Evolutionary conservation across 1,284 basidiomycete species (phyloP).

Genomic region (Marasmius tenuissimus): DNA sequence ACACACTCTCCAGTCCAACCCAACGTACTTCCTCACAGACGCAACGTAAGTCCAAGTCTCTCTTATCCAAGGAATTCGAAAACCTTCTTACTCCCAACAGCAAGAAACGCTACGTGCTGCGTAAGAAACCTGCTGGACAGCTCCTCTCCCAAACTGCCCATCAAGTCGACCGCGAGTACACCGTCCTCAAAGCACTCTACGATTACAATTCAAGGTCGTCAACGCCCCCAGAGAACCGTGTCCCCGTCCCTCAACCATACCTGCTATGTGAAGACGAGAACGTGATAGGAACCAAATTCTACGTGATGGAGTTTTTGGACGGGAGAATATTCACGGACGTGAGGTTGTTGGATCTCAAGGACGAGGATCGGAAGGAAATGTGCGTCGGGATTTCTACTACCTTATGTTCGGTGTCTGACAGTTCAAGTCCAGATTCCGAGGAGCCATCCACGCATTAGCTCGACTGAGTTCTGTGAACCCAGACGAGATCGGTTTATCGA

Average conservation of each 20-base stretch:
- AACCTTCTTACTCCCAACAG: constrained; percentile 29
- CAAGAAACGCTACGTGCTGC: constrained; percentile 75
- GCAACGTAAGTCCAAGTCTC: constrained; percentile 47
- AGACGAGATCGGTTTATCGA: constrained; percentile 63
- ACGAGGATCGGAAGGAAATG: constrained; percentile 65
- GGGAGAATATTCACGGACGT: constrained; percentile 92
- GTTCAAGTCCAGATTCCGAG: constrained; percentile 42
- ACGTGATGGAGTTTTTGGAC: constrained; percentile 93
- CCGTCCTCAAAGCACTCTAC: constrained; percentile 76
- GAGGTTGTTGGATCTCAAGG: constrained; percentile 67
- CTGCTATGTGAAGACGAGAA: constrained; percentile 77
- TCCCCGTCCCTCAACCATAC: constrained; percentile 88
- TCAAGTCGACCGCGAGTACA: constrained; percentile 91
- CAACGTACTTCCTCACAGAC: constrained; percentile 90
- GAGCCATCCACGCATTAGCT: constrained; percentile 71
- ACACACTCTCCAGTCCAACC: constrained; percentile 71
- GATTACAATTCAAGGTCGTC: constrained; percentile 63
- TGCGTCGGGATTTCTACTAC: too few relatives aligned
- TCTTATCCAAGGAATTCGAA: neutral
- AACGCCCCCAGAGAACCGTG: constrained; percentile 48
- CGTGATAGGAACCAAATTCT: constrained; percentile 89
- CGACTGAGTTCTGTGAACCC: constrained; percentile 76
- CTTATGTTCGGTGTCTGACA: too few relatives aligned
- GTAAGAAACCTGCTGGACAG: constrained; percentile 91
- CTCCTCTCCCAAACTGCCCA: constrained; percentile 90